Percentiles rank a stretch among this genome's conserved stretches.
These are phyloP conservation scores for Sungouiozyma ichnusensis DNA, from an alignment of 805 yeast species.

Conservation along the genomic window DNA sequence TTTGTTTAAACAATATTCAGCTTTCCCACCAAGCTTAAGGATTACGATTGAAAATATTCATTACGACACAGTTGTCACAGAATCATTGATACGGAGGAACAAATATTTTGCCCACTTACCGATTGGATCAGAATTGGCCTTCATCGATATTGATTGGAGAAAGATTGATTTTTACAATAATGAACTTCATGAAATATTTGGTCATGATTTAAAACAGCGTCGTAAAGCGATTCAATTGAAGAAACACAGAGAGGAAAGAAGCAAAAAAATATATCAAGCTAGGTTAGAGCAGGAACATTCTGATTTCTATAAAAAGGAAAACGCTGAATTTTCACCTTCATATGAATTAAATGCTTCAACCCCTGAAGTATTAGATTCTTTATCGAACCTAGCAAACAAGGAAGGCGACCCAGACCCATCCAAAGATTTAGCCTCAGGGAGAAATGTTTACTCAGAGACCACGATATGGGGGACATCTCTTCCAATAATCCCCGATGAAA, in stretches of 20 bases:
- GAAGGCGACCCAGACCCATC: not conserved
- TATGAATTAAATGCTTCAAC: constrained; percentile 1
- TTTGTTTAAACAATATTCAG: constrained; percentile 49
- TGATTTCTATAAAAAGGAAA: constrained; percentile 52
- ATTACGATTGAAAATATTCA: constrained; percentile 60
- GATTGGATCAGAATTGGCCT: constrained; percentile 71
- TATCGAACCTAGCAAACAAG: constrained; percentile 1
- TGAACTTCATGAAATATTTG: constrained; percentile 37
- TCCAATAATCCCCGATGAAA: constrained; percentile 24
- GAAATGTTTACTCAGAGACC: constrained; percentile 29
- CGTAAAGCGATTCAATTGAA: constrained; percentile 40
- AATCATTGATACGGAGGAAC: constrained; percentile 44
- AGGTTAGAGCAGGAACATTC: constrained; percentile 48
- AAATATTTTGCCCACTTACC: constrained; percentile 80
- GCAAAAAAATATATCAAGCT: constrained; percentile 43
- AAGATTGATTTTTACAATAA: constrained; percentile 33
- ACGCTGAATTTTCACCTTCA: constrained; percentile 28
- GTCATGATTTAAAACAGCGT: constrained; percentile 48
- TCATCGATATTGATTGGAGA: constrained; percentile 81
- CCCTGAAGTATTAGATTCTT: constrained; percentile 2
- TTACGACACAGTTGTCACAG: constrained; percentile 53
- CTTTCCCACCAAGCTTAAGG: constrained; percentile 57
- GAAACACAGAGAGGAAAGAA: constrained; percentile 49
- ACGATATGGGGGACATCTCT: constrained; percentile 71
- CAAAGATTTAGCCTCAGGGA: not conserved